Conservation (phyloP, 2,329 filamentous ascomycete genomes). For the Verticillium albo-atrum region DNA sequence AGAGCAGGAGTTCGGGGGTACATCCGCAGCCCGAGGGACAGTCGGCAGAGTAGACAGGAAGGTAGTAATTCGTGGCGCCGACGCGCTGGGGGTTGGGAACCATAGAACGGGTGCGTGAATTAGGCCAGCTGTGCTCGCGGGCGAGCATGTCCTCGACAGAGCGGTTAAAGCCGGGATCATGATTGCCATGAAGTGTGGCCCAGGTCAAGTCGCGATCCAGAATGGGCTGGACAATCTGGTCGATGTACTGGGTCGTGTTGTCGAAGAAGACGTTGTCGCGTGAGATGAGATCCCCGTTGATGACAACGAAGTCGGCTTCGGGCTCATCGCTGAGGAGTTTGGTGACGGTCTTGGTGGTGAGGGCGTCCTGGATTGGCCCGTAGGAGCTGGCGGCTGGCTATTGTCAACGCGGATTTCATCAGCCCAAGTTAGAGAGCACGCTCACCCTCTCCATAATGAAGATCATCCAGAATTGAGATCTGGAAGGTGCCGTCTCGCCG, state of each 20-base stretch:
- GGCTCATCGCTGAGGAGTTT: constrained; percentile 51
- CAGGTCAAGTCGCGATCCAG: constrained; percentile 51
- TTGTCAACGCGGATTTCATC: background rate
- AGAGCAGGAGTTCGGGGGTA: constrained; percentile 47
- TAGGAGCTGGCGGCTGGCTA: background rate
- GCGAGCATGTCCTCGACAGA: constrained; percentile 38
- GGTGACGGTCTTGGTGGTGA: constrained; percentile 52
- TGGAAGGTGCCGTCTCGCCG: constrained; percentile 41
- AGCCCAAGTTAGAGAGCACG: background rate
- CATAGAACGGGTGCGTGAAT: constrained; percentile 36
- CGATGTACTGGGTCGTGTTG: constrained; percentile 54
- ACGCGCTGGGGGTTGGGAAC: constrained; percentile 22
- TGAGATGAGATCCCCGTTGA: constrained; percentile 70
- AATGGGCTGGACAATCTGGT: constrained; percentile 55
- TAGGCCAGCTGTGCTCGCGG: constrained; percentile 33
- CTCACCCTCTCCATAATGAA: constrained; percentile 67
- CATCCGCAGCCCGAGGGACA: constrained; percentile 27
- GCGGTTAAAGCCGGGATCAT: constrained; percentile 59
- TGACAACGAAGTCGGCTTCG: constrained; percentile 53
- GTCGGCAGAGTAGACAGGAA: constrained; percentile 34
- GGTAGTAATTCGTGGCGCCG: constrained; percentile 43
- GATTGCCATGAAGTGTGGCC: constrained; percentile 69
- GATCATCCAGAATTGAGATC: constrained; percentile 60
- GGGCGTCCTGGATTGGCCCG: constrained; percentile 30
- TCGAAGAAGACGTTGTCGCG: constrained; percentile 56